Percentiles rank a stretch among this genome's conserved stretches.
Conservation (phyloP, 257 asterid genomes). For the Jacaranda copaia region DNA sequence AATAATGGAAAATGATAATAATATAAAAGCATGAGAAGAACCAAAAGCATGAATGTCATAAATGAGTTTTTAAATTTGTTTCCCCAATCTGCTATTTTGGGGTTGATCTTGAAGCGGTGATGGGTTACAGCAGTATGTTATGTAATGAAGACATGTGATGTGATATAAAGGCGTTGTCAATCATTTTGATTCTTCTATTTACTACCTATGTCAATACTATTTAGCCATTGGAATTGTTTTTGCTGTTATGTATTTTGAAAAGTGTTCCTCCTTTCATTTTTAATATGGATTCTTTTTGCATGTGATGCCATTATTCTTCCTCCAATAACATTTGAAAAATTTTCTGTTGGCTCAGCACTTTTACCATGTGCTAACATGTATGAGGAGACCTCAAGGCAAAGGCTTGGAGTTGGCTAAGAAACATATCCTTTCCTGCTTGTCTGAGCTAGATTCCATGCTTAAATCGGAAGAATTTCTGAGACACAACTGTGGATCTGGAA, state of each 20-base stretch:
- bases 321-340: slow-evolving; percentile 37
- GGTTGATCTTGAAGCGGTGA: slow-evolving; percentile 3
- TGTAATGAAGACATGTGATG: neutral
- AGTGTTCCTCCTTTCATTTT: slow-evolving; percentile 13
- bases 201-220: neutral
- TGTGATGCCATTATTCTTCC: slow-evolving; percentile 26
- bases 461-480: slow-evolving; percentile 71
- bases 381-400: slow-evolving; percentile 98
- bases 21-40: neutral
- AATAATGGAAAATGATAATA: neutral
- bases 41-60: neutral
- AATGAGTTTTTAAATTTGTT: slow-evolving; percentile 10
- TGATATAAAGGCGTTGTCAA: neutral
- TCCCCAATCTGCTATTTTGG: neutral
- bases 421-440: slow-evolving; percentile 74
- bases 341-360: slow-evolving; percentile 74
- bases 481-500: slow-evolving; percentile 48
- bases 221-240: slow-evolving; percentile 3
- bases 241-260: slow-evolving; percentile 13
- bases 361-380: slow-evolving; percentile 74
- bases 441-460: slow-evolving; percentile 89
- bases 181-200: slow-evolving; percentile 12
- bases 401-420: slow-evolving; percentile 97
- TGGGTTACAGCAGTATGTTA: slow-evolving; percentile 7
- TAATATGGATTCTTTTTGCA: slow-evolving; percentile 1